Conservation (phyloP, 768 basidiomycete species). For the Termitomyces sp. region DNA sequence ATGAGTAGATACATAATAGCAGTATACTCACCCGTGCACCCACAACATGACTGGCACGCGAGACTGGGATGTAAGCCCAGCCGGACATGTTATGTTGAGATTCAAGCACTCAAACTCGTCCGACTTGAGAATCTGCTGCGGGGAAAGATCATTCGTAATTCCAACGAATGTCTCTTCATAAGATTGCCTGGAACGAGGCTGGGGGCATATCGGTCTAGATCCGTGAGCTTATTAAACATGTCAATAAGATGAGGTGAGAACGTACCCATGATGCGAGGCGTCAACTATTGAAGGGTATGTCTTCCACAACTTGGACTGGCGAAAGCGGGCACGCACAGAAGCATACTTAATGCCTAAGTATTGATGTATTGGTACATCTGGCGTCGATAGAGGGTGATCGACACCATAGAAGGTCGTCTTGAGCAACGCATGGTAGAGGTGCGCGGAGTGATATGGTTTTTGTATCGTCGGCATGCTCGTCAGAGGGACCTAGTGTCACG, state of each 20-base stretch:
- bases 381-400: constrained; percentile 58
- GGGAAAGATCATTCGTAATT: constrained; percentile 49
- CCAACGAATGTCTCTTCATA: constrained; percentile 65
- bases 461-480: constrained; percentile 28
- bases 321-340: constrained; percentile 68
- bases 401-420: constrained; percentile 66
- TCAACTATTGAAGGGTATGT: constrained; percentile 59
- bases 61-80: constrained; percentile 49
- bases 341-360: constrained; percentile 82
- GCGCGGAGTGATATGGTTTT: constrained; percentile 22
- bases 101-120: constrained; percentile 82
- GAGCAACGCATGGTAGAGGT: constrained; percentile 53
- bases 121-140: constrained; percentile 54
- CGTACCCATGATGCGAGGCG: constrained; percentile 67
- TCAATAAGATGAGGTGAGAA: constrained; percentile 8
- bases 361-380: constrained; percentile 59
- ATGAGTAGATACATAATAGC: constrained; percentile 2
- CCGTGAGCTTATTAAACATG: neutral
- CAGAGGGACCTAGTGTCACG: neutral
- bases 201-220: constrained; percentile 74
- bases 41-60: constrained; percentile 78
- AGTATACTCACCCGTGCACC: constrained; percentile 71
- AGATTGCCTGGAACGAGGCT: constrained; percentile 41
- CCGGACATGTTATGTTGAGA: constrained; percentile 77
- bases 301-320: constrained; percentile 63